Evolutionary conservation across 495 filamentous ascomycete genomes (phyloP), one percentile per base, ranked within the genome.

Genomic region (Lophium mytilinum): DNA sequence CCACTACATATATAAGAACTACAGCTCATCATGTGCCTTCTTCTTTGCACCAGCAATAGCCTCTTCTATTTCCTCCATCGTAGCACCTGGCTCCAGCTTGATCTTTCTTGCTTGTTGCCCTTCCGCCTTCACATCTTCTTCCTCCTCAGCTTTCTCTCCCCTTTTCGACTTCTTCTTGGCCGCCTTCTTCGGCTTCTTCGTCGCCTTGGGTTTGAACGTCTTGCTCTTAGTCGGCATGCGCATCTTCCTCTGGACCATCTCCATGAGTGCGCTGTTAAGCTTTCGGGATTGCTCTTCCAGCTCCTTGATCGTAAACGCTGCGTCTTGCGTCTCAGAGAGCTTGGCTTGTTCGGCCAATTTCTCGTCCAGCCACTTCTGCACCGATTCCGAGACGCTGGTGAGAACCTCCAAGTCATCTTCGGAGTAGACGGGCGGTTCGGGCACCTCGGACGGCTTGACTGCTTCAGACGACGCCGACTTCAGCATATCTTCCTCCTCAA

Each of bases 191-290:
- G 55, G 8, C 57, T 70, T 58, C 67, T 72, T 69, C 40, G 71
- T 56, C 61, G 75, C 71, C 62, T 74, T 66, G 34, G 68, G 59
- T 56, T 58, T 60, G 55, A 62, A 59, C 30, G 69, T 72, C 50
- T 61, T 58, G 10, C 50, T n/a, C 60, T 74, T 76, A 34, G 70
- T 30, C 21, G 59, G 55, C 37, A 56, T 76, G 47, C 76, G 79
- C 62, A 90, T 83, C 64, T 83, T 84, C 77, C 82, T 85, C 77
- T 85, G 78, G 45, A 87, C 74, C 43, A 91, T 76, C 50, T 87
- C 83, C 65, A 87, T 76, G 42, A 87, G 81, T 5, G 79, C 78
- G 50, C 81, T 77, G 65, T 83, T 80, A 21, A 91, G 71, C 69
- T 81, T 75, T 63, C 82, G 77, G 8, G 80, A 73, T 65, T 80